These are phyloP conservation scores for Solanum habrochaites DNA, from an alignment of 257 asterid genomes.

Conservation along the genomic window DNA sequence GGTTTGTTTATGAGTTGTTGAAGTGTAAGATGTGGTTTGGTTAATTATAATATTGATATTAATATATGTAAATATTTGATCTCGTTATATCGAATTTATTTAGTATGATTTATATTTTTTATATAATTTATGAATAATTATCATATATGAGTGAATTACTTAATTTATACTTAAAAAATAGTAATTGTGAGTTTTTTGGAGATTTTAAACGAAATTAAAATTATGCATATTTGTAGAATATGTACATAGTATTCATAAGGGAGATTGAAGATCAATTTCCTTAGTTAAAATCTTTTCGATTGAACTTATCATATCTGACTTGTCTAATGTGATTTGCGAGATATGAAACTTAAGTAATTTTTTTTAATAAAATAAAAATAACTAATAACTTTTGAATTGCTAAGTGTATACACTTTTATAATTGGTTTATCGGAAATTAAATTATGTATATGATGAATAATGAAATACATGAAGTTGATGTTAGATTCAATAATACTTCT, in stretches of 20 bases:
- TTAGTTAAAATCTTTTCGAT: neutral
- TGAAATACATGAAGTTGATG: neutral
- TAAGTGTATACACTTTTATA: too few relatives aligned
- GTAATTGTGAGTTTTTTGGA: rapidly evolving
- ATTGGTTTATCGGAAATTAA: too few relatives aligned
- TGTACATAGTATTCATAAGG: neutral
- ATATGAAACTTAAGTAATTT: neutral
- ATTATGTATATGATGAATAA: neutral
- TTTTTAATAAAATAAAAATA: too few relatives aligned
- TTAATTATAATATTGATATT: neutral
- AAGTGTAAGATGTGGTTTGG: neutral
- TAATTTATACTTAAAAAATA: rapidly evolving
- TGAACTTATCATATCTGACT: neutral
- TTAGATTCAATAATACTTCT: neutral
- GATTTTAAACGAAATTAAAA: too few relatives aligned
- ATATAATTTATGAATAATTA: rapidly evolving
- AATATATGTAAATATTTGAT: neutral
- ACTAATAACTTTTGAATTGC: too few relatives aligned
- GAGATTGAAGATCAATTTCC: neutral
- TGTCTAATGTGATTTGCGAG: neutral
- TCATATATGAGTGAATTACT: neutral
- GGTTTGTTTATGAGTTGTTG: neutral
- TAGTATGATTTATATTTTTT: rapidly evolving
- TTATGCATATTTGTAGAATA: neutral
- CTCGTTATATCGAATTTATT: neutral